These are phyloP conservation scores for Podochytrium sp. DNA, from an alignment of 192 early-diverging fungal genomes.

Conservation along the genomic window DNA sequence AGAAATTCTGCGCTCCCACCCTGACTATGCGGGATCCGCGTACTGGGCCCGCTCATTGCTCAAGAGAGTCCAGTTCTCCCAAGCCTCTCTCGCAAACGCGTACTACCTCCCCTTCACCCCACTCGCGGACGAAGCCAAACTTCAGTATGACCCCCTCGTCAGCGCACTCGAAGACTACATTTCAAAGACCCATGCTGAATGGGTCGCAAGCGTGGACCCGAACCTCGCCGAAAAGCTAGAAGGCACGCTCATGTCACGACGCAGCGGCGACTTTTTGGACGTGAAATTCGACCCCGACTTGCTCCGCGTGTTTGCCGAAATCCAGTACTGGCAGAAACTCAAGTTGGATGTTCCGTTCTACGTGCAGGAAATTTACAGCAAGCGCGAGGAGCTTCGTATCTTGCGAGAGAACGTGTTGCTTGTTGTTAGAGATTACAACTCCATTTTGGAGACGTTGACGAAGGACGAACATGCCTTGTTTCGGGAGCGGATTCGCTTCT, in stretches of 20 bases:
- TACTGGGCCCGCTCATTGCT: conserved; percentile 65
- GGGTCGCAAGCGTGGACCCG: conserved; percentile 46
- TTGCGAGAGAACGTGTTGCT: conserved; percentile 65
- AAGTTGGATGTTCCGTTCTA: conserved; percentile 66
- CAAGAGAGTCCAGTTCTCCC: conserved; percentile 50
- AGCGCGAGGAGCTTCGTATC: conserved; percentile 62
- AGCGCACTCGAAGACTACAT: conserved; percentile 65
- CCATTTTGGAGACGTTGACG: conserved; percentile 59
- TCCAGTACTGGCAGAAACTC: conserved; percentile 63
- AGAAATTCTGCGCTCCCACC: conserved; percentile 58
- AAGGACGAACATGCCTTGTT: conserved; percentile 60
- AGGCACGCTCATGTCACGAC: conserved; percentile 50
- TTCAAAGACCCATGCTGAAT: conserved; percentile 59
- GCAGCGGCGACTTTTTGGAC: conserved; percentile 49
- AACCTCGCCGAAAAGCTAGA: conserved; percentile 50
- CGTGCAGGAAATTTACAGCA: conserved; percentile 64
- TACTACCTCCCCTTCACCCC: conserved; percentile 61
- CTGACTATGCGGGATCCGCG: conserved; percentile 62
- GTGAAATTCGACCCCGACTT: conserved; percentile 65
- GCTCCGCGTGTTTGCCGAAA: conserved; percentile 59
- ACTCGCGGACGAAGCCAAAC: conserved; percentile 57
- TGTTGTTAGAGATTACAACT: conserved; percentile 69
- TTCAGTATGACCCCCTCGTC: conserved; percentile 55
- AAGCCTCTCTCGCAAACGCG: conserved; percentile 44
- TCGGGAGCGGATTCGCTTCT: conserved; percentile 62